These are phyloP conservation scores for Ophiobolus disseminans DNA, from an alignment of 2,329 filamentous ascomycete genomes.

Conservation along the genomic window DNA sequence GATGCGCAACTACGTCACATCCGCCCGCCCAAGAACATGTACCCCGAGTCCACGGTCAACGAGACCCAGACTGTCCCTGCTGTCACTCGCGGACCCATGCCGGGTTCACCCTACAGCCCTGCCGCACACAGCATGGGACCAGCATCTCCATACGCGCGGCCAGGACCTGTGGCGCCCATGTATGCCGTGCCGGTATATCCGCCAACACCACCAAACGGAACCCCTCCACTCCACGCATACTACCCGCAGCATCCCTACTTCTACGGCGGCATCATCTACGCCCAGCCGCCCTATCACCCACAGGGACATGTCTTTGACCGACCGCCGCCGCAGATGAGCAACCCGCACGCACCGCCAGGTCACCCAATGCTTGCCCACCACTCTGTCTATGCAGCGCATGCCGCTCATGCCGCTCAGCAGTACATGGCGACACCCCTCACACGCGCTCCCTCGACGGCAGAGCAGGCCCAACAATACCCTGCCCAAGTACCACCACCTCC, in stretches of 20 bases:
- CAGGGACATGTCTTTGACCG: constrained; percentile 40
- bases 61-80: constrained; percentile 82
- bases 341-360: constrained; percentile 48
- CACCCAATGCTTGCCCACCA: constrained; percentile 38
- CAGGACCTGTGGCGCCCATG: constrained; percentile 50
- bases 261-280: constrained; percentile 43
- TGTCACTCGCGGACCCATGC: constrained; percentile 76
- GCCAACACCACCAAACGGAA: constrained; percentile 51
- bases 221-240: constrained; percentile 52
- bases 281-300: constrained; percentile 38
- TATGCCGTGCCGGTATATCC: constrained; percentile 51
- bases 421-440: constrained; percentile 48
- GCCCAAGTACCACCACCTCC: constrained; percentile 23
- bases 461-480: constrained; percentile 53
- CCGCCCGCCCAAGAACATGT: constrained; percentile 89
- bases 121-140: constrained; percentile 62
- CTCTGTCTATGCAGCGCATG: constrained; percentile 35
- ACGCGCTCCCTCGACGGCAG: constrained; percentile 50
- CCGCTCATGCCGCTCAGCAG: constrained; percentile 41
- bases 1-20: constrained; percentile 84
- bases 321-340: constrained; percentile 48
- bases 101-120: constrained; percentile 62
- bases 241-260: constrained; percentile 44
- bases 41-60: constrained; percentile 92
- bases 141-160: constrained; percentile 56